phyloP scores from a whole-genome alignment of 352 stramenopile genomes.

The Pythium scleroteichum region DNA sequence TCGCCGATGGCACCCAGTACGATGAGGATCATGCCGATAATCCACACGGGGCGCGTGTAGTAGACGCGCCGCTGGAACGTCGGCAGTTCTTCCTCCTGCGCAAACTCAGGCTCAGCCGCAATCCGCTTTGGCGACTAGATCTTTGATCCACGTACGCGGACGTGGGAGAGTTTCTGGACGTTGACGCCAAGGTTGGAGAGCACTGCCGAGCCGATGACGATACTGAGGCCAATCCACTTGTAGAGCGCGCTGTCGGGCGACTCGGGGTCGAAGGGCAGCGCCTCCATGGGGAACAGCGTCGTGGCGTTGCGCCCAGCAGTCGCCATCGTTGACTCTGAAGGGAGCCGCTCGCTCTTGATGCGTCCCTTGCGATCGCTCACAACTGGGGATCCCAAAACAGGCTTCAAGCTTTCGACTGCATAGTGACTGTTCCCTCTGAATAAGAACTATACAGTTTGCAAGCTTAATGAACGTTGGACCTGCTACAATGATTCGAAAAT shows the following conservation, averaged over 20 bases:
- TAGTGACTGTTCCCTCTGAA: conserved; percentile 16
- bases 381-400: background rate
- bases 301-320: conserved; percentile 20
- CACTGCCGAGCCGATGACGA: conserved; percentile 80
- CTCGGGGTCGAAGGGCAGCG: conserved; percentile 25
- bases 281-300: conserved; percentile 5
- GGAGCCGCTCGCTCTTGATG: background rate
- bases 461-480: background rate
- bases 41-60: conserved; percentile 84
- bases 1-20: conserved; percentile 81
- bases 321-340: background rate
- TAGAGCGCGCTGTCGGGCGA: conserved; percentile 57
- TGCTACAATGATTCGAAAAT: conserved; percentile 15
- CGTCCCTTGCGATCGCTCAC: background rate
- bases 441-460: conserved; percentile 20
- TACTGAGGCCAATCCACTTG: conserved; percentile 82
- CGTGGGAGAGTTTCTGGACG: conserved; percentile 85
- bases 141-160: conserved; percentile 46
- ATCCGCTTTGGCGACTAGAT: background rate
- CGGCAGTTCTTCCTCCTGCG: conserved; percentile 64
- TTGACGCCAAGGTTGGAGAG: conserved; percentile 86
- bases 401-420: conserved; percentile 18
- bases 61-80: conserved; percentile 69
- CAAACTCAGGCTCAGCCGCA: conserved; percentile 1
- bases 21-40: conserved; percentile 78